phyloP scores from a whole-genome alignment of 2,329 filamentous ascomycete genomes.

The Phialophora chinensis region DNA sequence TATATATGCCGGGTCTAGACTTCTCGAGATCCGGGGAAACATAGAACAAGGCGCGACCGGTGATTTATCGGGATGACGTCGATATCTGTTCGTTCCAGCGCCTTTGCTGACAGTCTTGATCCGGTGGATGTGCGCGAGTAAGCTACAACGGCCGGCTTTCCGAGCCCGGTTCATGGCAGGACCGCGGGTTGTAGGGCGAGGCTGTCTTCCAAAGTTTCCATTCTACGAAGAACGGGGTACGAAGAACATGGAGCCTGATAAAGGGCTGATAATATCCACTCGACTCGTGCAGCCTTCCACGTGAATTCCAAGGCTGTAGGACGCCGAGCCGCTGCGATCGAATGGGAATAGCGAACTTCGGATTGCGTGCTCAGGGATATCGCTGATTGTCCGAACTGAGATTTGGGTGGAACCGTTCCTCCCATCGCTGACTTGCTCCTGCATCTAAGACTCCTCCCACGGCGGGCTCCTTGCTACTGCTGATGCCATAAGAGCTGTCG shows the following conservation, averaged over 20 bases:
- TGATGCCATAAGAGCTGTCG: constrained; percentile 29
- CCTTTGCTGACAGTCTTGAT: not conserved
- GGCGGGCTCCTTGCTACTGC: constrained; percentile 11
- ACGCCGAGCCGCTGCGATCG: constrained; percentile 15
- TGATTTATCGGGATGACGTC: constrained; percentile 17
- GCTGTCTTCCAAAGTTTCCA: not conserved
- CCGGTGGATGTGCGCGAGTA: not conserved
- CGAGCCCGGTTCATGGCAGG: not conserved
- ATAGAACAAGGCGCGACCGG: not conserved
- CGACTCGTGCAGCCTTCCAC: constrained; percentile 6
- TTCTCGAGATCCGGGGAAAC: not conserved
- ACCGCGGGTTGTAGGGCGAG: not conserved
- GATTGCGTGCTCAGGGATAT: constrained; percentile 26
- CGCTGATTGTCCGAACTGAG: constrained; percentile 24
- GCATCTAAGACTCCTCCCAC: not conserved
- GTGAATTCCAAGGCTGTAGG: constrained; percentile 17
- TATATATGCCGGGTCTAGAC: constrained; percentile 10
- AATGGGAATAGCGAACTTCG: constrained; percentile 5
- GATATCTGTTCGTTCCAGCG: not conserved
- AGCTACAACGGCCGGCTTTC: not conserved
- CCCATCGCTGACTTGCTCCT: constrained; percentile 19
- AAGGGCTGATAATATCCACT: not conserved
- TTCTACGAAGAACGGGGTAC: not conserved
- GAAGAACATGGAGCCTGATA: not conserved
- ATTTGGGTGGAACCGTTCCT: constrained; percentile 10